Percentiles rank a stretch among this genome's conserved stretches.
phyloP scores from a whole-genome alignment of 495 filamentous ascomycete genomes.

The Sordaria brevicollis region DNA sequence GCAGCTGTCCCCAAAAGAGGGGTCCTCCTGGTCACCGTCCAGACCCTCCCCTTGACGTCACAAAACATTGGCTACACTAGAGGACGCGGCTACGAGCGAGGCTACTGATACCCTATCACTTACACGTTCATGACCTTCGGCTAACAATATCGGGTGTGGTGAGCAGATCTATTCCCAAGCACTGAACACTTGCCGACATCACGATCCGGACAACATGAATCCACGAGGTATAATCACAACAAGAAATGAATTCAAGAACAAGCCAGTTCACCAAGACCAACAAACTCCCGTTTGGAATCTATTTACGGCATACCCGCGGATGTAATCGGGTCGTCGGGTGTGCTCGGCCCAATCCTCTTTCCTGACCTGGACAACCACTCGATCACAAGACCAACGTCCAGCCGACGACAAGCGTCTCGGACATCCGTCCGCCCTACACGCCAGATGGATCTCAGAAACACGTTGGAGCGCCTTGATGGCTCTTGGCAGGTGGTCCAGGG shows the following conservation, averaged over 20 bases:
- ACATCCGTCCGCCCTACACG: neutral
- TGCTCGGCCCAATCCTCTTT: neutral
- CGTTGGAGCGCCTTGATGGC: neutral
- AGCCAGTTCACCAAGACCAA: neutral
- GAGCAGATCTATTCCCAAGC: neutral
- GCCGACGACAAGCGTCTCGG: neutral
- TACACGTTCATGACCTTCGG: neutral
- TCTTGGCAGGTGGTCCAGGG: neutral
- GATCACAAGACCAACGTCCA: neutral
- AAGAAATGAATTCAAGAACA: neutral
- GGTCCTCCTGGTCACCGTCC: neutral
- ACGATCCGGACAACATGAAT: neutral
- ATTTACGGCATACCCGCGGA: neutral
- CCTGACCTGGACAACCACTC: neutral
- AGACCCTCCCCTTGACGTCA: neutral
- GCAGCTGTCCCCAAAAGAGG: neutral
- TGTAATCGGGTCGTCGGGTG: neutral
- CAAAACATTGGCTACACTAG: neutral
- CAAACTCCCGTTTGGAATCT: neutral
- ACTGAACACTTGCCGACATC: neutral
- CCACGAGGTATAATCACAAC: neutral
- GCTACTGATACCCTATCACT: neutral
- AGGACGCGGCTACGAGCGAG: neutral
- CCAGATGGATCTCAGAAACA: neutral
- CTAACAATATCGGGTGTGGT: neutral